Conservation (phyloP, 2,329 filamentous ascomycete species). For the Chlorencoelia australis region DNA sequence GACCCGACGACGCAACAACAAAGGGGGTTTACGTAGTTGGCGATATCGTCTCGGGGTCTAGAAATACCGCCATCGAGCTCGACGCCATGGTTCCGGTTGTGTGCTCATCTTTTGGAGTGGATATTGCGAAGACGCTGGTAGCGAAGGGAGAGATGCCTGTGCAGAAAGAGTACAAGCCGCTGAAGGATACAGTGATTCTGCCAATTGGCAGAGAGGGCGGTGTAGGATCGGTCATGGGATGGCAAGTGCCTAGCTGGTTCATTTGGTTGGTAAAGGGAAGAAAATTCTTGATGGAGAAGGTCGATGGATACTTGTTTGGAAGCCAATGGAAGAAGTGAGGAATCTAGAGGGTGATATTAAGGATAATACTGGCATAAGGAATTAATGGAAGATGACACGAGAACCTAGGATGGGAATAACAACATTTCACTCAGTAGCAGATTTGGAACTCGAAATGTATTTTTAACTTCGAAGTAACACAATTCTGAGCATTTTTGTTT, state of each 20-base stretch:
- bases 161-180: constrained; percentile 23
- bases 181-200: constrained; percentile 29
- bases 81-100: constrained; percentile 32
- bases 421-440: too few species aligned
- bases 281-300: constrained; percentile 25
- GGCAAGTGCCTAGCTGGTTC: constrained; percentile 28
- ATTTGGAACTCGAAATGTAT: too few species aligned
- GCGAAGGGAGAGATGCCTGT: constrained; percentile 2
- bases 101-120: constrained; percentile 36
- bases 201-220: constrained; percentile 30
- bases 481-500: too few species aligned
- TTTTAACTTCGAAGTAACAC: too few species aligned
- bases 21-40: constrained; percentile 37
- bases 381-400: too few species aligned
- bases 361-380: too few species aligned
- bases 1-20: constrained; percentile 20
- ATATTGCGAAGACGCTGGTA: constrained; percentile 26
- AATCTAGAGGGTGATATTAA: too few species aligned
- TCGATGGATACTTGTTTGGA: background rate
- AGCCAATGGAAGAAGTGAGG: constrained; percentile 3
- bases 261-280: constrained; percentile 30
- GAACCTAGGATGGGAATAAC: too few species aligned
- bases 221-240: constrained; percentile 30
- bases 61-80: constrained; percentile 33
- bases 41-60: constrained; percentile 33